Base-by-base conservation (phyloP, 169 alveolate genomes). In the Pseudocohnilembus persalinus region DNA sequence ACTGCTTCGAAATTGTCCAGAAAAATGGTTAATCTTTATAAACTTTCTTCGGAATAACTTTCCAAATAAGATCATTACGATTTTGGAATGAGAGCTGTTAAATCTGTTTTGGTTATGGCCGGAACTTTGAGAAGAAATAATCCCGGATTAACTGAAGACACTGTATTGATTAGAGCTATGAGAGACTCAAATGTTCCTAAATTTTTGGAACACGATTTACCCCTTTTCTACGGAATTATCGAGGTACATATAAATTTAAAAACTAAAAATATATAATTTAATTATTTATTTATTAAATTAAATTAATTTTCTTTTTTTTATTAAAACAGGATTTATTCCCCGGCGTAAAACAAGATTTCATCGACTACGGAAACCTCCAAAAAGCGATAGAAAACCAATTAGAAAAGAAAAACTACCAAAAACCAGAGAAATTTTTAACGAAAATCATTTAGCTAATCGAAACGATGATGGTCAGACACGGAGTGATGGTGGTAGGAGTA, bases 391-490 rank as follows among this genome's bases (percentile, higher is more conserved):
- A 94, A 80, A 93, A 92, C 79, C 93, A 96, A 83, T 89, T 96
- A 0, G 85, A 91, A 81, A 78, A 83, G 77, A 88, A 85, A 49
- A 94, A 90, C 28, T 93, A 91, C 75, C 93, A 94, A 83, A 88
- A 89, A 27, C 94, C 97, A 26, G 98, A 96, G 26, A 91, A 94
- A 30, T 96, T 93, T 79, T 93, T 97, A 34, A 94, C 94, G 91
- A 97, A 98, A 83, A 94, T 96, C n/a, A 95, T 97, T 77, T 97
- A 98, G 88, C 92, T 98, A n/a, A 89, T 97, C 76, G 99, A 98
- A 89, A 97, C 99, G 16, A 97, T 97, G 97, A 94, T 94, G 86
- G 98, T 97, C 31, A 93, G 99, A 81, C 97, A 96, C 83, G 98
- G 98, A 77, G 95, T 91, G 89, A 96, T 96, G 98, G 90, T 96